A percentile compares a stretch with the other conserved stretches of the same genome.
Conservation (phyloP, 768 basidiomycete species). For the Russula brevipes region DNA sequence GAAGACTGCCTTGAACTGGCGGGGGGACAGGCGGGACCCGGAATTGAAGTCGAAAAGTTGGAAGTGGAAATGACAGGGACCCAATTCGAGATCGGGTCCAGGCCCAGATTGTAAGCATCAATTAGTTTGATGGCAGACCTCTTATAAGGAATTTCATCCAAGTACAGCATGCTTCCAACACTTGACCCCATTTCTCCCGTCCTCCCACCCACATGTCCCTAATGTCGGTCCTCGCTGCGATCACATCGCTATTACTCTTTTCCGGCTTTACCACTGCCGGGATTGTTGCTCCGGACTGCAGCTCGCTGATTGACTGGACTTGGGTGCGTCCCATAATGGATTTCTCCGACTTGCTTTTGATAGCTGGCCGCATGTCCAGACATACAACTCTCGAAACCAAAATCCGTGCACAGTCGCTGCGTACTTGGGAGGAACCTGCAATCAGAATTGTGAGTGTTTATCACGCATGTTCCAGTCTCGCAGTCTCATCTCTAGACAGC, state of each 20-base stretch:
- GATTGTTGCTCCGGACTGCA: constrained; percentile 9
- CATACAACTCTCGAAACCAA: constrained; percentile 12
- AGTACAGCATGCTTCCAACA: too few species aligned
- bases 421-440: constrained; percentile 10
- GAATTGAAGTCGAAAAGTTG: too few species aligned
- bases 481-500: background rate
- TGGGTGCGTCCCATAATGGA: constrained; percentile 1
- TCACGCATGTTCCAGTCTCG: background rate
- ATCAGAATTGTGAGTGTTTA: constrained; percentile 2
- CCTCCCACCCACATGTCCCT: too few species aligned
- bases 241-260: background rate
- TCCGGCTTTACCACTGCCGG: background rate
- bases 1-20: too few species aligned
- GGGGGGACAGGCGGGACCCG: too few species aligned
- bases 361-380: background rate
- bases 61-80: too few species aligned
- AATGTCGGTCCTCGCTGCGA: background rate
- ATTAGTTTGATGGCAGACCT: too few species aligned
- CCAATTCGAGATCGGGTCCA: too few species aligned
- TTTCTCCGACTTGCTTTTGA: too few species aligned
- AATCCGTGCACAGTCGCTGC: constrained; percentile 11
- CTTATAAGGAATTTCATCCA: too few species aligned
- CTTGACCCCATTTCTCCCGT: too few species aligned
- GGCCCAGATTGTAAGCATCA: too few species aligned
- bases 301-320: background rate